phyloP scores from a whole-genome alignment of 495 filamentous ascomycete genomes.

The Penicillium turbatum region DNA sequence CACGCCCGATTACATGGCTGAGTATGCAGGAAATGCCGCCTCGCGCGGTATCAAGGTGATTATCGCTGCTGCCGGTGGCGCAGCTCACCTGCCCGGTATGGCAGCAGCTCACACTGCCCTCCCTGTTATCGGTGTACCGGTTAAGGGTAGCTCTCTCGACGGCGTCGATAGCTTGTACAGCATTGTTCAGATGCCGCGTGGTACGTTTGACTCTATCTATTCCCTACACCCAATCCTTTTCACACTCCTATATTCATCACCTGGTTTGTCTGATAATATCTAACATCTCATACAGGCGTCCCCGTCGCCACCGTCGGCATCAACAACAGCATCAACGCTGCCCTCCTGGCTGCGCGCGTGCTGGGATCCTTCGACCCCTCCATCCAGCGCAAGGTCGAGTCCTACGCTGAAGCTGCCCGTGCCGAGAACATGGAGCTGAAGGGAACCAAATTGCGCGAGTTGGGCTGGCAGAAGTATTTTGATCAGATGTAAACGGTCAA shows the following conservation, averaged over 20 bases:
- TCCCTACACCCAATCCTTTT: background rate
- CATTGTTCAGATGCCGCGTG: constrained; percentile 88
- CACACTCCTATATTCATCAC: background rate
- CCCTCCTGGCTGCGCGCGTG: constrained; percentile 80
- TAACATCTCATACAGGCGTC: constrained; percentile 47
- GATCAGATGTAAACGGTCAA: constrained; percentile 47
- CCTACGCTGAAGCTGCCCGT: constrained; percentile 67
- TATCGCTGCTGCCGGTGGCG: constrained; percentile 91
- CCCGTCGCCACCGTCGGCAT: constrained; percentile 88
- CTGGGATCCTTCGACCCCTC: constrained; percentile 62
- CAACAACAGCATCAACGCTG: constrained; percentile 91
- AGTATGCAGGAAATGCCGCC: constrained; percentile 65
- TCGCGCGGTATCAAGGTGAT: constrained; percentile 76
- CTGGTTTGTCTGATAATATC: background rate
- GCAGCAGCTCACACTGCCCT: constrained; percentile 77
- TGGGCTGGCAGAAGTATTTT: constrained; percentile 69
- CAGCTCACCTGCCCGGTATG: constrained; percentile 92
- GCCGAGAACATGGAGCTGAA: constrained; percentile 57
- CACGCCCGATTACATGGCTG: constrained; percentile 77
- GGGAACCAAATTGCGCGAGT: constrained; percentile 44
- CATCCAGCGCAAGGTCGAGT: constrained; percentile 57
- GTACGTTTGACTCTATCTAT: constrained; percentile 29
- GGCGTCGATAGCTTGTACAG: constrained; percentile 85
- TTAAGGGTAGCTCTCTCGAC: constrained; percentile 81
- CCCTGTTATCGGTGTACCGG: constrained; percentile 88